Evolutionary conservation across 2,329 filamentous ascomycete genomes (phyloP), one percentile per base, ranked within the genome.

Genomic region (Stemphylium beticola): DNA sequence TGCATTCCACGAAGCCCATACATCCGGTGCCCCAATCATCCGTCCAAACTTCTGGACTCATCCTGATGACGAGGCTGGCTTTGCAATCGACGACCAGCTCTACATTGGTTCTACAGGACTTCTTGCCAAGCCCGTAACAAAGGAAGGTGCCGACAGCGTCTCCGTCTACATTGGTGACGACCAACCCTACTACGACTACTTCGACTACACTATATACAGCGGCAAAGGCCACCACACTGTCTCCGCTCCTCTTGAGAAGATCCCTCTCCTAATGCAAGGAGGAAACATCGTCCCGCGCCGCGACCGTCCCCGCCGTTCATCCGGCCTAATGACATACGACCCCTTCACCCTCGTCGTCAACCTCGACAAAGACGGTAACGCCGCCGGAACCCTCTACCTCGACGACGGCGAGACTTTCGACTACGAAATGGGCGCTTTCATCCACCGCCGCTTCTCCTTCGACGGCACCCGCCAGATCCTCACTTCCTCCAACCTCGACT

Each of bases 331-430:
- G 95, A 89, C 86, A 67, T 96, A 87, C 76, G 95, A 99, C 74
- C 93, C 96, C 36, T 96, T 96, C 79, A 99, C 95, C 0, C 85
- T 99, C 1, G 87, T 99, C 2, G 82, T 98, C 2, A 84, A 85
- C 0, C 80, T 96, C 14, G 81, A 85, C 63, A 85, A 86, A 62
- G 81, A 84, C 29, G 87, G 89, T 48, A 85, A 87, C 66, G 92
- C 93, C 0, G 84, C 88, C 42, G 95, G 95, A 24, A 88, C 90
- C 43, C 79, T 99, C 7, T 99, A 99, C 70, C 81, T 92, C 26
- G 95, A 99, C 70, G 95, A 99, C 63, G 95, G 95, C 42, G 93
- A 98, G 76, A 90, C 89, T 0, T 99, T 93, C 64, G 92, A 96
- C 50, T 92, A 91, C 71, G 82, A 96, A 74, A 81, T 87, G 60